Evolutionary conservation across 352 stramenopile genomes (phyloP).

Genomic region (Globisporangium radiosum): DNA sequence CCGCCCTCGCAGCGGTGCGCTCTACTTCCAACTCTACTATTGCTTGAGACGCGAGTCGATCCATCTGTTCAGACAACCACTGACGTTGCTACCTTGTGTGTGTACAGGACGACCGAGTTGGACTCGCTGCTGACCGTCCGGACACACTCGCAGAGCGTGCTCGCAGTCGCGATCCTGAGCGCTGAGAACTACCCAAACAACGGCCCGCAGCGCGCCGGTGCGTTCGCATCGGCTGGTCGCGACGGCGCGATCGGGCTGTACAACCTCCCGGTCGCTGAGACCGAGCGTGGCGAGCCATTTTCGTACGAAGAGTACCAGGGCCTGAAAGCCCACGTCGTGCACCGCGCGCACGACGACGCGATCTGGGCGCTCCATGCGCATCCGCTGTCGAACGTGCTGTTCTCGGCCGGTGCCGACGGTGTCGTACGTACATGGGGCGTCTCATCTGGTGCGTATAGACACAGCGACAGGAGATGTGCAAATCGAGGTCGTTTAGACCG

Average conservation of each 20-base stretch:
- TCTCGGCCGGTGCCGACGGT: constrained; percentile 72
- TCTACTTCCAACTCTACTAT: not conserved
- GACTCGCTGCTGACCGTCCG: constrained; percentile 74
- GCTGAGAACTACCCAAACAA: constrained; percentile 67
- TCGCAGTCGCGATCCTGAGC: constrained; percentile 67
- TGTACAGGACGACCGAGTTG: constrained; percentile 49
- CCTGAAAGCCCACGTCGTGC: constrained; percentile 59
- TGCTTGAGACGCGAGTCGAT: not conserved
- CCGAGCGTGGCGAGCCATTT: constrained; percentile 60
- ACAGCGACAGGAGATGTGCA: too few species aligned
- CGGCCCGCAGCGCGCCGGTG: constrained; percentile 34
- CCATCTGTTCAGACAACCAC: not conserved
- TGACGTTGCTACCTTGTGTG: not conserved
- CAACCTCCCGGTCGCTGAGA: constrained; percentile 48
- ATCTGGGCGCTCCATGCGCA: constrained; percentile 82
- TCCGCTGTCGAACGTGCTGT: constrained; percentile 75
- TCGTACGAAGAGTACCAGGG: constrained; percentile 70
- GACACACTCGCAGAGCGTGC: constrained; percentile 65
- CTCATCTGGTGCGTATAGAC: constrained; percentile 38
- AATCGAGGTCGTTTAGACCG: too few species aligned
- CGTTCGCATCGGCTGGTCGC: constrained; percentile 67
- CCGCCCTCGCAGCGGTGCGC: constrained; percentile 54
- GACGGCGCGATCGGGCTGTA: constrained; percentile 70
- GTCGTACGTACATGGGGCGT: constrained; percentile 76
- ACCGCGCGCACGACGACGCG: constrained; percentile 73